phyloP scores from a whole-genome alignment of 805 yeast species.

The Metschnikowia henanensis region DNA sequence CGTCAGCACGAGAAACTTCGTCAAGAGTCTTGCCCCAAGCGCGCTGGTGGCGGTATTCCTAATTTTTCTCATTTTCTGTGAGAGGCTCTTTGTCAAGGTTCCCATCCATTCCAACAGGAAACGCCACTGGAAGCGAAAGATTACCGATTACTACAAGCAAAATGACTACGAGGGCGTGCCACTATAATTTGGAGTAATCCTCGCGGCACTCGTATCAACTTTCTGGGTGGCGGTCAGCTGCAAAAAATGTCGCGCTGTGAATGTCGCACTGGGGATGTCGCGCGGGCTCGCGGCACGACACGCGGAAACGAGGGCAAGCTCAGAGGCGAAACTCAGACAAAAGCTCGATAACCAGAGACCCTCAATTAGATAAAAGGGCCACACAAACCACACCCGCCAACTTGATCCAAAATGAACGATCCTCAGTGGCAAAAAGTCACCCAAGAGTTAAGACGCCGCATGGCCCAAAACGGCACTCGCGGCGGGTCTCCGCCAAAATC shows the following conservation, averaged over 20 bases:
- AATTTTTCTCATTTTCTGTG: constrained; percentile 48
- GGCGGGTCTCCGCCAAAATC: constrained; percentile 32
- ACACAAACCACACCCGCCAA: not conserved
- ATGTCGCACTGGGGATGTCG: too few relatives aligned
- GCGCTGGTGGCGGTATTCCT: constrained; percentile 55
- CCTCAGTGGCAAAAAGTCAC: constrained; percentile 41
- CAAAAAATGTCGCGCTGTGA: constrained; percentile 6
- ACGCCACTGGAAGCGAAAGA: constrained; percentile 58
- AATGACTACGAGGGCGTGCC: constrained; percentile 88
- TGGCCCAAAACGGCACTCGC: constrained; percentile 23
- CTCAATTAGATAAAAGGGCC: not conserved
- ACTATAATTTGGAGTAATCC: constrained; percentile 50
- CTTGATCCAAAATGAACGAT: constrained; percentile 33
- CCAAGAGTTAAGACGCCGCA: constrained; percentile 42
- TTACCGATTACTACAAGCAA: constrained; percentile 54
- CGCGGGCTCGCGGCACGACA: constrained; percentile 3
- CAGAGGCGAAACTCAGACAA: constrained; percentile 1
- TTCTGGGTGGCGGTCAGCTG: too few relatives aligned
- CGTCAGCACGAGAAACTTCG: constrained; percentile 55
- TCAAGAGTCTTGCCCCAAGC: constrained; percentile 67
- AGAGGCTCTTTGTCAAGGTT: constrained; percentile 53
- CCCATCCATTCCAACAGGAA: constrained; percentile 74
- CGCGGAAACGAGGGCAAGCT: constrained; percentile 4
- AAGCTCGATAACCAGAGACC: not conserved
- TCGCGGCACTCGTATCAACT: too few relatives aligned